Evolutionary conservation across 306 rosid genomes (phyloP).

Genomic region (Arachis hypogaea): DNA sequence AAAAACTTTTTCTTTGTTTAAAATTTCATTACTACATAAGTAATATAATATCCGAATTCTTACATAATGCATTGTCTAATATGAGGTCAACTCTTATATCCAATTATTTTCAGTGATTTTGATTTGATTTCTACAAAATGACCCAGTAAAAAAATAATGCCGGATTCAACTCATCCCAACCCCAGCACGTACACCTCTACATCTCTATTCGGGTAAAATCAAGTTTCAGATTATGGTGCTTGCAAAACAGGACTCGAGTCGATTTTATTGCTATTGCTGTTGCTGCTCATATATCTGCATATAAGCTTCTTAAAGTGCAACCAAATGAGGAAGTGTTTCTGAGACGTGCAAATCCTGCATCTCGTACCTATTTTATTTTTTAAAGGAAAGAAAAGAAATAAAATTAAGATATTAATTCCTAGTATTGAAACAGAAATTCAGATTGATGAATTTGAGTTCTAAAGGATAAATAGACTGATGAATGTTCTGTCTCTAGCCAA

Average conservation of each 20-base stretch:
- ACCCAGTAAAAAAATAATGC: too few species aligned
- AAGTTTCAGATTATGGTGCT: conserved; percentile 3
- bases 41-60: too few species aligned
- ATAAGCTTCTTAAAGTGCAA: conserved; percentile 90
- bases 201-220: neutral
- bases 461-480: neutral
- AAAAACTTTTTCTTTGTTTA: too few species aligned
- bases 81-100: too few species aligned
- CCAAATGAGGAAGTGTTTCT: conserved; percentile 95
- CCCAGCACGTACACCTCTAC: too few species aligned
- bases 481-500: neutral
- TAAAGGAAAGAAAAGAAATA: neutral
- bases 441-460: conserved; percentile 2
- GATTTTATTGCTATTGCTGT: conserved; percentile 41
- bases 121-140: too few species aligned
- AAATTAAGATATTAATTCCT: conserved; percentile 27
- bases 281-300: conserved; percentile 98
- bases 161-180: too few species aligned
- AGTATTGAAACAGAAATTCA: conserved; percentile 11
- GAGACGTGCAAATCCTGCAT: conserved; percentile 97
- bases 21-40: too few species aligned
- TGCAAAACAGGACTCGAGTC: neutral
- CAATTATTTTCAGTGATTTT: too few species aligned
- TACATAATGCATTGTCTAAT: too few species aligned
- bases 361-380: conserved; percentile 70